Conservation (phyloP, 139 green algal species). For the Coelastrella sp. region DNA sequence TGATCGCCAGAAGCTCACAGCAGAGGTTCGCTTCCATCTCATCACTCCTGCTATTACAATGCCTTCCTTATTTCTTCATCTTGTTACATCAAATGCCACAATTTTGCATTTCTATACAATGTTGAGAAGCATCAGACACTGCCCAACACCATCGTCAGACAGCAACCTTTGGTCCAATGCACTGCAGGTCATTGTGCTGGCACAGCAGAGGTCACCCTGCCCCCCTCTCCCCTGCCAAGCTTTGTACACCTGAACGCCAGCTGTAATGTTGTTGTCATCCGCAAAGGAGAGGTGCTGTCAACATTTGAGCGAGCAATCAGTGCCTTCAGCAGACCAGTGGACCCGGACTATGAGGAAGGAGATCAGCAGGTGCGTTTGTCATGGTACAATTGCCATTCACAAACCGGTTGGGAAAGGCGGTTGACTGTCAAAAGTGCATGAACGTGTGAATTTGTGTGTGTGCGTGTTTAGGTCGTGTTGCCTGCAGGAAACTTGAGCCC, state of each 20-base stretch:
- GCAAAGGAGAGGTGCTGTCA: conserved; percentile 50
- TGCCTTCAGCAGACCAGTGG: conserved; percentile 64
- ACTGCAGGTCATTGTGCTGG: conserved; percentile 54
- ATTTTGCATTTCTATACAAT: background rate
- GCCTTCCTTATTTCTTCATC: no score
- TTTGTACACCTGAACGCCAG: conserved; percentile 78
- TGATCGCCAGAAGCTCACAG: no score
- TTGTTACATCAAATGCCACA: background rate
- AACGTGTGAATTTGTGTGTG: no score
- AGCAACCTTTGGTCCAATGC: background rate
- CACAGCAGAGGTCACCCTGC: conserved; percentile 44
- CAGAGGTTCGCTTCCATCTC: no score
- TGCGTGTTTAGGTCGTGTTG: no score
- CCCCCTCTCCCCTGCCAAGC: conserved; percentile 54
- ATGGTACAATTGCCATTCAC: no score
- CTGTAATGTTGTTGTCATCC: conserved; percentile 65
- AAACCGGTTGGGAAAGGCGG: no score
- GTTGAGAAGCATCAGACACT: background rate
- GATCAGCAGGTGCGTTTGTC: conserved; percentile 60
- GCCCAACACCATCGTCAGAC: background rate
- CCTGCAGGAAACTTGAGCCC: no score
- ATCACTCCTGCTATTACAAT: no score
- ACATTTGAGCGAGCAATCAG: conserved; percentile 63
- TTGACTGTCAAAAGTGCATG: no score
- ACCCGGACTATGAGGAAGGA: conserved; percentile 53